Percentiles rank a stretch among this genome's conserved stretches.
phyloP scores from a whole-genome alignment of 495 filamentous ascomycete species.

The Penicillium longicatenatum region DNA sequence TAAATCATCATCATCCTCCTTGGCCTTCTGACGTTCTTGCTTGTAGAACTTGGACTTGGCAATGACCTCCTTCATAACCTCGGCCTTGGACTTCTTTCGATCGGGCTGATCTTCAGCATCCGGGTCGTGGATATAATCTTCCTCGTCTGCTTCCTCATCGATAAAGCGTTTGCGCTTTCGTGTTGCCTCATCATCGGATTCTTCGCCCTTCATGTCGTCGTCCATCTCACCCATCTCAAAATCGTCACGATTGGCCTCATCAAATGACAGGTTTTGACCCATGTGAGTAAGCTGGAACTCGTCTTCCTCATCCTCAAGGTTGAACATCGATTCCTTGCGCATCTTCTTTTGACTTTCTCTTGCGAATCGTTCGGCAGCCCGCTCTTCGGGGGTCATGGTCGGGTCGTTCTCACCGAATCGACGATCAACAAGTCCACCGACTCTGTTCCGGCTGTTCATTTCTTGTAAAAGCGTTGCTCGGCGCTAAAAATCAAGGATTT shows the following conservation, averaged over 20 bases:
- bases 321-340: constrained; percentile 78
- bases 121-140: constrained; percentile 38
- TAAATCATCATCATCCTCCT: constrained; percentile 94
- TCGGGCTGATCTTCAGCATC: constrained; percentile 60
- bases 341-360: constrained; percentile 73
- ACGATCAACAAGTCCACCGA: constrained; percentile 87
- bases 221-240: constrained; percentile 75
- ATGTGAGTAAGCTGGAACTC: constrained; percentile 77
- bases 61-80: constrained; percentile 97
- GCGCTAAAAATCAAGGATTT: constrained; percentile 50
- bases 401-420: constrained; percentile 97
- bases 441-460: constrained; percentile 83
- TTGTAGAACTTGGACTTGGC: constrained; percentile 96
- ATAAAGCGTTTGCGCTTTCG: constrained; percentile 62
- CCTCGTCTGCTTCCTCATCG: constrained; percentile 36
- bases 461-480: constrained; percentile 80
- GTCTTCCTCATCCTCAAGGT: constrained; percentile 83
- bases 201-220: constrained; percentile 60
- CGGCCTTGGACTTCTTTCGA: constrained; percentile 87
- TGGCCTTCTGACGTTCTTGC: constrained; percentile 85
- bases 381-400: constrained; percentile 90
- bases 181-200: constrained; percentile 60
- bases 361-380: constrained; percentile 86
- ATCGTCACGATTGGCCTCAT: constrained; percentile 62
- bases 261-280: constrained; percentile 70